Percentiles rank a stretch among this genome's conserved stretches.
phyloP scores from a whole-genome alignment of 768 basidiomycete genomes.

The Podaxis sp. region DNA sequence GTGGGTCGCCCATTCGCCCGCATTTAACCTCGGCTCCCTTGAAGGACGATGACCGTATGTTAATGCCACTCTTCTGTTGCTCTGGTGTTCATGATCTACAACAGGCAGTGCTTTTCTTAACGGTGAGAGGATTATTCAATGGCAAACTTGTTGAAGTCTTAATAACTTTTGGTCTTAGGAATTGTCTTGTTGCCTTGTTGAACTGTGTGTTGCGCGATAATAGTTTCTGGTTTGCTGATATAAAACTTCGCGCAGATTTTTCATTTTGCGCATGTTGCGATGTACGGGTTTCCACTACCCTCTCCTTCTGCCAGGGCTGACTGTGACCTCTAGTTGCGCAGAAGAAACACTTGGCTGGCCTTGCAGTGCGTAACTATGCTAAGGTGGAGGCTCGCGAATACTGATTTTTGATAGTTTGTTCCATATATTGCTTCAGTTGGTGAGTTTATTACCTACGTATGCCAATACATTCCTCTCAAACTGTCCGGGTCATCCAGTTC shows the following conservation, averaged over 20 bases:
- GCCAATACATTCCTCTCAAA: background rate
- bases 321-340: background rate
- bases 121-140: background rate
- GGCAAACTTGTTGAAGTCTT: background rate
- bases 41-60: background rate
- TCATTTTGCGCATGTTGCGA: slow-evolving; percentile 7
- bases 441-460: background rate
- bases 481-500: background rate
- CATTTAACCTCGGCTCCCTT: background rate
- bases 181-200: background rate
- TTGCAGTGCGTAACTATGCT: background rate
- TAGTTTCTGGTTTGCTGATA: background rate
- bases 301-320: background rate
- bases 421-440: background rate
- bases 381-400: background rate
- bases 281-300: background rate
- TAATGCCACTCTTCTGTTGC: background rate
- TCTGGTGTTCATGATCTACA: background rate
- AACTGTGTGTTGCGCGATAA: background rate
- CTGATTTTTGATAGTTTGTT: background rate
- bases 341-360: background rate
- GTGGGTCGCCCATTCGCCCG: background rate
- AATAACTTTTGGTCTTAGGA: background rate
- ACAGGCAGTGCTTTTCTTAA: background rate
- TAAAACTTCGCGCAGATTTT: background rate